Evolutionary conservation across 768 basidiomycete genomes (phyloP), one percentile per base, ranked within the genome.

Genomic region (Asterophora parasitica): DNA sequence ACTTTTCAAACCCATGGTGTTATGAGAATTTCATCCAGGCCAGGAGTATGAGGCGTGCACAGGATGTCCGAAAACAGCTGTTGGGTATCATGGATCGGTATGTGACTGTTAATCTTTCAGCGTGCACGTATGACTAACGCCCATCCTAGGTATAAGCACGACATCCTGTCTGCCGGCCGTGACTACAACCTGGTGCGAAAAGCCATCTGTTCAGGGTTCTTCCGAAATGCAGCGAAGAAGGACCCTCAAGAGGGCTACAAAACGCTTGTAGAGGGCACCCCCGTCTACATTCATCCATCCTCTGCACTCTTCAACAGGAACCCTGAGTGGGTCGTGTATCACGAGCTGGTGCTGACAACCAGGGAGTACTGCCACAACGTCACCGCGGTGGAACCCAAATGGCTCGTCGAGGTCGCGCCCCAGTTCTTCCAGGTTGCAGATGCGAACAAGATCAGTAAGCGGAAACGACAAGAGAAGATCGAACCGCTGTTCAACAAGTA

Each of bases 361-460:
- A 81, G 93, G 58, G 90, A 92, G 67, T 96, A 90, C 61, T 90
- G 86, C 64, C 86, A 90, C 58, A 92, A 89, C 46, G 92, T 98
- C 36, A 95, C 92, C 0, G 90, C 92, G 0, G 79, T 99, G 50
- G 96, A 99, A 63, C 95, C 96, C 4, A 96, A 96, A 65, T 99
- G 95, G 96, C 81, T 98, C 7, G 89, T 93, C 13, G 94, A 99
- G 61, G 93, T 95, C 17, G 96, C 95, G 6, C 95, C 96, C 1
- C 92, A 94, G 51, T 97, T 96, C 77, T 99, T 98, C 85, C 91
- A 90, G 67, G 92, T 99, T 36, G 93, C 95, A 2, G 96, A 98
- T 66, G 88, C 82, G 44, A 94, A 93, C 72, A 97, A 96, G 69
- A 95, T 98, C 70, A 93, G 90, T 62, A 95, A 94, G 67, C 80